phyloP scores from a whole-genome alignment of 164 flowering plant species.

The Echeveria elegans region DNA sequence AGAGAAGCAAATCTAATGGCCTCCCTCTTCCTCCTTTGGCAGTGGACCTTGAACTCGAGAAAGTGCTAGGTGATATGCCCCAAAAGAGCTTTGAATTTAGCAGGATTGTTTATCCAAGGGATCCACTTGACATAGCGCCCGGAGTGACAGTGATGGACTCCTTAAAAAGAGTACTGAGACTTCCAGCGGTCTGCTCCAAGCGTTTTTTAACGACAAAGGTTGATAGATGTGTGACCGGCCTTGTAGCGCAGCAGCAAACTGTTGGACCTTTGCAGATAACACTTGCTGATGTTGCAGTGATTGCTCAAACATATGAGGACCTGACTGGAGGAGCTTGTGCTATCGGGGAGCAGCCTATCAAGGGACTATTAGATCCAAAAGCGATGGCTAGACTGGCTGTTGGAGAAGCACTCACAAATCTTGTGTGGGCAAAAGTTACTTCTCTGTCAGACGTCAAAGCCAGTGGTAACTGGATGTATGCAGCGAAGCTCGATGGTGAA shows the following conservation, averaged over 20 bases:
- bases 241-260: constrained; percentile 95
- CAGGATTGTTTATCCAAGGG: constrained; percentile 28
- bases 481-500: constrained; percentile 96
- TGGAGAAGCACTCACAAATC: constrained; percentile 97
- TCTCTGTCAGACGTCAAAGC: constrained; percentile 88
- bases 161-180: constrained; percentile 75
- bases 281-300: constrained; percentile 95
- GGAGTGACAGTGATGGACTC: constrained; percentile 65
- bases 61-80: constrained; percentile 94
- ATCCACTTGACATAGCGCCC: constrained; percentile 88
- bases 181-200: constrained; percentile 83
- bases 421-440: constrained; percentile 88
- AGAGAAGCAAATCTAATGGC: constrained; percentile 35
- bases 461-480: constrained; percentile 99
- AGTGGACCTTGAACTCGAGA: constrained; percentile 91
- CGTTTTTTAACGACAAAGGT: constrained; percentile 90
- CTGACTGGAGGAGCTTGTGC: constrained; percentile 91
- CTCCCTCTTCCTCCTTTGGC: constrained; percentile 70
- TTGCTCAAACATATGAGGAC: constrained; percentile 63
- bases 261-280: constrained; percentile 89
- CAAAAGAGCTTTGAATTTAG: constrained; percentile 73
- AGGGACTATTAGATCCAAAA: constrained; percentile 75
- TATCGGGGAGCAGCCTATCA: constrained; percentile 92
- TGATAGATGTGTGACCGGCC: constrained; percentile 96
- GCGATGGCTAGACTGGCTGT: constrained; percentile 93